Evolutionary conservation across 2,329 filamentous ascomycete species (phyloP).

Genomic region (Apiospora rasikravindrae): DNA sequence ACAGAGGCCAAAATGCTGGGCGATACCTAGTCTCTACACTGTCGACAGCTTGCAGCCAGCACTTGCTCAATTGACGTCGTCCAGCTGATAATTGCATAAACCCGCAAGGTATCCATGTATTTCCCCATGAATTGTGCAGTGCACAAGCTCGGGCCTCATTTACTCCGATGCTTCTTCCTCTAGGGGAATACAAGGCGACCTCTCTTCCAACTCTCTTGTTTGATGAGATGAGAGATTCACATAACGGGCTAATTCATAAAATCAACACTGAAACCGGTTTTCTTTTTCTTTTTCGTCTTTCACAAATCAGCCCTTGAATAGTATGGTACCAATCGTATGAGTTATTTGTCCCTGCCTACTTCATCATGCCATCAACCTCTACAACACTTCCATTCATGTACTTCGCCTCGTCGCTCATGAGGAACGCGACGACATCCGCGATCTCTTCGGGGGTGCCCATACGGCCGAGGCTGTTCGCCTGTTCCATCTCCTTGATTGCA

Average conservation of each 20-base stretch:
- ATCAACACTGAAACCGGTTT: not conserved
- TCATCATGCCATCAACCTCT: slow-evolving; percentile 50
- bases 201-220: not conserved
- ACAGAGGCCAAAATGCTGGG: not conserved
- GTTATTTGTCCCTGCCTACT: not conserved
- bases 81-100: slow-evolving; percentile 6
- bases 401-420: slow-evolving; percentile 54
- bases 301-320: no score
- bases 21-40: not conserved
- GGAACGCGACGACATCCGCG: slow-evolving; percentile 49
- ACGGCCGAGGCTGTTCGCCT: slow-evolving; percentile 33
- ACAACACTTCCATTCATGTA: slow-evolving; percentile 60
- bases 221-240: no score
- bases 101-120: not conserved
- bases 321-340: not conserved
- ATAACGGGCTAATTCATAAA: not conserved
- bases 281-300: no score
- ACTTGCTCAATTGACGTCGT: slow-evolving; percentile 7
- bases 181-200: not conserved
- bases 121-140: not conserved
- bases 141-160: slow-evolving; percentile 6
- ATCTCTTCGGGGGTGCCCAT: slow-evolving; percentile 36
- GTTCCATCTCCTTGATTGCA: slow-evolving; percentile 37
- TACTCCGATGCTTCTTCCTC: not conserved
- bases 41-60: slow-evolving; percentile 9